A percentile compares a stretch with the other conserved stretches of the same genome.
Evolutionary conservation across 306 rosid species (phyloP).

Genomic region (Glycine tomentella): DNA sequence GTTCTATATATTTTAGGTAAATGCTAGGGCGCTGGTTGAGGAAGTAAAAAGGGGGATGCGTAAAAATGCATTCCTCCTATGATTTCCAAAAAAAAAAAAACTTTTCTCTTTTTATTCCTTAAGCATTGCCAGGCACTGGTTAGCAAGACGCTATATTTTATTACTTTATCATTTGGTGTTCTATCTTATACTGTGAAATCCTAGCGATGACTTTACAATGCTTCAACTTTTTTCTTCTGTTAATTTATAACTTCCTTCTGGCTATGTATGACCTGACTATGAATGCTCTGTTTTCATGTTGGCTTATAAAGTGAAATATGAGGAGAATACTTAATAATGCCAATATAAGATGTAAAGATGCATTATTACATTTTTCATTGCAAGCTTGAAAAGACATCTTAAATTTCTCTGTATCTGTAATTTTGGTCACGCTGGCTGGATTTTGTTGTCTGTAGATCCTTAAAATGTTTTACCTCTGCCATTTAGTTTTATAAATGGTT

Average conservation of each 20-base stretch:
- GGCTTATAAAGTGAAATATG: not conserved
- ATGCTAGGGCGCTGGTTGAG: no score
- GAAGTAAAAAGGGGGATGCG: no score
- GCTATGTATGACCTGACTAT: no score
- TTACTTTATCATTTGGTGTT: not conserved
- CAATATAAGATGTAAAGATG: not conserved
- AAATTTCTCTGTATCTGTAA: conserved; percentile 6
- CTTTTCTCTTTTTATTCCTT: no score
- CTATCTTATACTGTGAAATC: conserved; percentile 45
- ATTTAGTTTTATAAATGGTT: not conserved
- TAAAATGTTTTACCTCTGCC: not conserved
- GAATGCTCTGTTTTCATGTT: no score
- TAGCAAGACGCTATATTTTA: no score
- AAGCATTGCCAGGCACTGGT: no score
- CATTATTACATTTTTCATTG: conserved; percentile 13
- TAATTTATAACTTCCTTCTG: not conserved
- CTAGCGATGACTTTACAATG: conserved; percentile 7
- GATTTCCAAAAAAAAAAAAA: no score
- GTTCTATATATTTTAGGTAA: no score
- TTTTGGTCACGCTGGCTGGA: not conserved
- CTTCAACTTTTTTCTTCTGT: not conserved
- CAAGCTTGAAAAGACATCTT: not conserved
- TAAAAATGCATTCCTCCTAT: no score
- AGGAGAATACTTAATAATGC: not conserved
- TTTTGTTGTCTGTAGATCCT: not conserved